Evolutionary conservation across 495 filamentous ascomycete species (phyloP), one percentile per base, ranked within the genome.

Genomic region (Bryoglossum gracile): DNA sequence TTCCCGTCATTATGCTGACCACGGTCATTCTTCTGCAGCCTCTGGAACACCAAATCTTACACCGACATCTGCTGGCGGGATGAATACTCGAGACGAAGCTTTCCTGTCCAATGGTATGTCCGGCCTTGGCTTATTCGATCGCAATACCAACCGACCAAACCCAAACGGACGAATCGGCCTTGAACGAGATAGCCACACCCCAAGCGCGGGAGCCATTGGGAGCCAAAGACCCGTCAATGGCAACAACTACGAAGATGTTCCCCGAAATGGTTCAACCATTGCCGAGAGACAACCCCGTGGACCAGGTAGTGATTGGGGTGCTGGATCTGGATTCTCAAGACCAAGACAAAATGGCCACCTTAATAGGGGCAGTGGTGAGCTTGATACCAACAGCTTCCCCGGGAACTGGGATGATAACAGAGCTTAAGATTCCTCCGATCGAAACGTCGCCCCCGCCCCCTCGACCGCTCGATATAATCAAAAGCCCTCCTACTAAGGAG

Each of bases 251-350:
- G 82, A 86, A 51, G 76, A 75, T 46, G 74, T 73, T 51, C 74
- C 75, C 43, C 78, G 81, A 51, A 83, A 81, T 62, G 71, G 77
- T 53, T 48, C 57, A 24, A 50, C 56, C 8, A 47, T 82, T 50
- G 86, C 87, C 40, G 80, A 90, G 53, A 75, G 89, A 53, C 88
- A 94, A 65, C 88, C 89, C 40, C 80, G 84, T 57, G 87, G 87
- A 30, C 88, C 89, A 24, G 69, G 77, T 38, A 73, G 74, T 32
- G 89, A 94, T 53, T 89, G 89, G 68, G 80, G 78, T 36, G 24
- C 37, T 30, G 35, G 34, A 32, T 66, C 80, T 47, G 87, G 86
- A 13, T 94, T 94, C 59, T 68, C 70, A 17, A 74, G 82, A 39
- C 72, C 74, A 54, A 78, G 87, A 51, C 77, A 82, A 55, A 89